Evolutionary conservation across 805 yeast genomes (phyloP).

Genomic region (Saturnispora serradocipensis): DNA sequence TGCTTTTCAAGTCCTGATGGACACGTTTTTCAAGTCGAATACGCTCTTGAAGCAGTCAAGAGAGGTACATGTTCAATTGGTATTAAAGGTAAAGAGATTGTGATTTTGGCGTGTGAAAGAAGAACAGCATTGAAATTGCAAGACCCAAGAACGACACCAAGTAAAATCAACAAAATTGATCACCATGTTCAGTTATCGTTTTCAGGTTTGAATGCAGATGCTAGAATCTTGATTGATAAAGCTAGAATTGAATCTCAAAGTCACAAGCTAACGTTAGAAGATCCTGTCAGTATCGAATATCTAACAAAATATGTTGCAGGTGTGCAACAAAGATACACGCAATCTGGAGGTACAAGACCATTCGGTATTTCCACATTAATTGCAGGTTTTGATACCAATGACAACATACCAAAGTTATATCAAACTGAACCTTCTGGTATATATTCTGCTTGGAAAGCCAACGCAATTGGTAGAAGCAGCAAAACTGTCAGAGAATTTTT

Average conservation of each 20-base stretch:
- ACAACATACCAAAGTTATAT: constrained; percentile 69
- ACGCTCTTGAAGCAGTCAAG: constrained; percentile 95
- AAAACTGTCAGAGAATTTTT: constrained; percentile 93
- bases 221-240: constrained; percentile 85
- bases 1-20: constrained; percentile 62
- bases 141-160: constrained; percentile 93
- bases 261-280: constrained; percentile 87
- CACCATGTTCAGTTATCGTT: constrained; percentile 86
- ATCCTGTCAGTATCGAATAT: constrained; percentile 85
- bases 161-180: constrained; percentile 87
- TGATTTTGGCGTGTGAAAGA: constrained; percentile 93
- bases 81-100: constrained; percentile 80
- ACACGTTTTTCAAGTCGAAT: constrained; percentile 97
- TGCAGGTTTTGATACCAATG: constrained; percentile 91
- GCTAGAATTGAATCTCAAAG: constrained; percentile 97
- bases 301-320: constrained; percentile 95
- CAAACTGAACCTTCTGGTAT: constrained; percentile 98
- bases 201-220: constrained; percentile 98
- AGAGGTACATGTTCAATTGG: constrained; percentile 98
- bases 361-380: constrained; percentile 93
- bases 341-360: constrained; percentile 97
- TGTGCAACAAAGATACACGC: constrained; percentile 93
- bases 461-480: constrained; percentile 89
- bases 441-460: constrained; percentile 96
- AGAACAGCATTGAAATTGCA: constrained; percentile 91